Evolutionary conservation across 768 basidiomycete species (phyloP).

Genomic region (Trametes villosa): DNA sequence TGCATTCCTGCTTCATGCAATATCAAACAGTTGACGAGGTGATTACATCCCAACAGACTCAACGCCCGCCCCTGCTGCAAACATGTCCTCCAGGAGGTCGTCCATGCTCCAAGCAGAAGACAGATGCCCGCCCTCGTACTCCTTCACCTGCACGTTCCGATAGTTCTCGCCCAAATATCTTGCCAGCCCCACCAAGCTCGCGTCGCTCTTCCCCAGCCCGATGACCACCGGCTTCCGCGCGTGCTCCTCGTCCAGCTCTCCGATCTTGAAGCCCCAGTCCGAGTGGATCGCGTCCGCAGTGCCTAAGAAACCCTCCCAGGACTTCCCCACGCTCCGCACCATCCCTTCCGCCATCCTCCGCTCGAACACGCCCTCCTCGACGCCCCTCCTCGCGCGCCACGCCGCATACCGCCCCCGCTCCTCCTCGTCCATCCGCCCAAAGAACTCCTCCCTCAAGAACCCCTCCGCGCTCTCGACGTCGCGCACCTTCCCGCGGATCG

Average conservation of each 20-base stretch:
- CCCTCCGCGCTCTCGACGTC: slow-evolving; percentile 45
- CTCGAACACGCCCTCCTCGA: slow-evolving; percentile 49
- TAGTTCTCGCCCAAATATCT: slow-evolving; percentile 54
- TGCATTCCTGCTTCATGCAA: too few species aligned
- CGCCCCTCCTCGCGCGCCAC: slow-evolving; percentile 47
- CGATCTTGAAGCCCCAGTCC: slow-evolving; percentile 53
- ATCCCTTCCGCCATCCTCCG: slow-evolving; percentile 46
- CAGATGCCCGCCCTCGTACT: slow-evolving; percentile 55
- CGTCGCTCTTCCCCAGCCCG: slow-evolving; percentile 47
- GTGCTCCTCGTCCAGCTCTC: slow-evolving; percentile 49
- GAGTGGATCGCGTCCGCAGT: slow-evolving; percentile 47
- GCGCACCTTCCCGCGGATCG: slow-evolving; percentile 41
- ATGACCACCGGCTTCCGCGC: slow-evolving; percentile 50
- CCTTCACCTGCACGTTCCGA: slow-evolving; percentile 46
- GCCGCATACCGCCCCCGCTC: slow-evolving; percentile 38
- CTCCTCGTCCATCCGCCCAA: slow-evolving; percentile 45
- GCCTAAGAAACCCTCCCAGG: slow-evolving; percentile 58
- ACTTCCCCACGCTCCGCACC: slow-evolving; percentile 49
- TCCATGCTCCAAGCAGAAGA: slow-evolving; percentile 49
- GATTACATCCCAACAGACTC: too few species aligned
- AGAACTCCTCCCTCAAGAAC: slow-evolving; percentile 43
- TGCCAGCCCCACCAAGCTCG: slow-evolving; percentile 36
- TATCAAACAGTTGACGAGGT: too few species aligned
- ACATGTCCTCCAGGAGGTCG: slow-evolving; percentile 45
- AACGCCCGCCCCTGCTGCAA: neutral